Base-by-base conservation (phyloP, 805 yeast genomes). In the Barnettozyma sp. region DNA sequence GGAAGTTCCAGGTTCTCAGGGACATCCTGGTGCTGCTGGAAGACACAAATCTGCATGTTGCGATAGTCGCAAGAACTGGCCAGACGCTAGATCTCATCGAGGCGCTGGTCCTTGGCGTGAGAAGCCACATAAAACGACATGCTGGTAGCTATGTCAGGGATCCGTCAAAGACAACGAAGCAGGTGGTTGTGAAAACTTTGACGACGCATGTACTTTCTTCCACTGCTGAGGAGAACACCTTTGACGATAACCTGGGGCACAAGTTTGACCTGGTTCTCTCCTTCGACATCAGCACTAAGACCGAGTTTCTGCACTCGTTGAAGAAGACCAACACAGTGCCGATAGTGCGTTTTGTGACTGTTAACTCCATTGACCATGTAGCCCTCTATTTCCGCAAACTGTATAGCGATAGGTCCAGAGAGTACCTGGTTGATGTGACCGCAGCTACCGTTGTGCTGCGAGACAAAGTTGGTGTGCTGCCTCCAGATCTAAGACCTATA, bases 341-440 rank as follows among this genome's bases (percentile, higher is more conserved):
- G 8, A 61, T 84, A 5, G 51, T 90, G 18, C 62, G 90, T 24
- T 62, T 90, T 17, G 76, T 85, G 4, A 81, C 95, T 2, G 72
- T 79, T 39, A 79, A 84, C 49, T 79, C 94, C 3, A 76, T 85
- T 18, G 96, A 90, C 48, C 97, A 90, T 54, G 78, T 86, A 43
- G 73, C 76, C 42, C 50, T 70, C 39, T 62, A 68, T 48, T 71
- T 76, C 63, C 62, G 60, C 46, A 57, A 47, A 42, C 46, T 22
- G 12, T 51, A 33, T 43, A 55, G 43, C 46, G 9, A 46, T 42
- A 40, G 59, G 45, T 26, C 63, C 22, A 53, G 62, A 22, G 65
- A 66, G 17, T 73, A 73, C 45, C 62, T 86, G 29, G 79, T 75
- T 43, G 77, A 76, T 31, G 76, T 82, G 8, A 76, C 88, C 2